These are phyloP conservation scores for Solanum chilense DNA, from an alignment of 257 asterid species.

Conservation along the genomic window DNA sequence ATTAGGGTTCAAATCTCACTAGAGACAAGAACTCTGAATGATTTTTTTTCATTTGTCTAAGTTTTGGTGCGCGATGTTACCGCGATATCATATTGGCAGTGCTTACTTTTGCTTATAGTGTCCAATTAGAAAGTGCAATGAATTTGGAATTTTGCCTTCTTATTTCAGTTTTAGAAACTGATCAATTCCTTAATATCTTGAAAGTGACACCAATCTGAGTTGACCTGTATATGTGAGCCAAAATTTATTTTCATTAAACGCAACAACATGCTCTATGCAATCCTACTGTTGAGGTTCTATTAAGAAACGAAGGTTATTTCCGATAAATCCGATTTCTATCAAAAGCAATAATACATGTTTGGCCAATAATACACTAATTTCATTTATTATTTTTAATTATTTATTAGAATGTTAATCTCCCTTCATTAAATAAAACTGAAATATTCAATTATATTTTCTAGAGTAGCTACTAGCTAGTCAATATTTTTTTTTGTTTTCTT, in stretches of 20 bases:
- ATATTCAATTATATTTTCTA: no score
- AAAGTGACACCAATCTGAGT: background rate
- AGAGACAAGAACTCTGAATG: background rate
- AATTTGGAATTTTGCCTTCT: background rate
- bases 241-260: background rate
- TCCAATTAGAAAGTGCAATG: background rate
- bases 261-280: background rate
- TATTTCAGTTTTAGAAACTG: background rate
- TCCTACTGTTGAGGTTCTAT: background rate
- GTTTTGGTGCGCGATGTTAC: background rate
- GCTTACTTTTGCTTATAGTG: background rate
- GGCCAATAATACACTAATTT: no score
- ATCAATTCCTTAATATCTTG: background rate
- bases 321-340: no score
- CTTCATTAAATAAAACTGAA: no score
- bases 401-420: background rate
- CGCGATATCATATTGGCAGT: background rate
- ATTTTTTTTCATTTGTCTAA: background rate
- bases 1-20: background rate
- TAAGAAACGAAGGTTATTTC: no score
- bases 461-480: background rate
- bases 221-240: background rate
- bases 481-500: background rate
- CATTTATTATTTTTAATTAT: no score
- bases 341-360: no score